Percentiles rank a stretch among this genome's conserved stretches.
Conservation (phyloP, 2,329 filamentous ascomycete species). For the Emmonsiellopsis sp. region DNA sequence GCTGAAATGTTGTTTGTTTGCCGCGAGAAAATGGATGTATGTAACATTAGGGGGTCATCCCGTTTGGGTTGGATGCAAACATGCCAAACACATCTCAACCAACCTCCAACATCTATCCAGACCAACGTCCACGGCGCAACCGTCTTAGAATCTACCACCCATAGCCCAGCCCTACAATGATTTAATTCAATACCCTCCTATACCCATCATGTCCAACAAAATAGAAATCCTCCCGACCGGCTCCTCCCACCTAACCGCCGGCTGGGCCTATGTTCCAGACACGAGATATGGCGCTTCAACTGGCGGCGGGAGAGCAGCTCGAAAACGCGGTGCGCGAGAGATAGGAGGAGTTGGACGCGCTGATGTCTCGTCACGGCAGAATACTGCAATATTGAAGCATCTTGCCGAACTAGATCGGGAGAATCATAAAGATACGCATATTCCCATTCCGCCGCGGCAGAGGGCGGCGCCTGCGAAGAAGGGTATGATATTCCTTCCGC, state of each 20-base stretch:
- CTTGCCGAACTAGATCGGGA: conserved; percentile 77
- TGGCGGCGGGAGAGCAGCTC: conserved; percentile 41
- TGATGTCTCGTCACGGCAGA: conserved; percentile 65
- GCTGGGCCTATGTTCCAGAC: conserved; percentile 89
- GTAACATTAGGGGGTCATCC: too few relatives aligned
- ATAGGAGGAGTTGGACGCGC: conserved; percentile 44
- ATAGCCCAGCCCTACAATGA: conserved; percentile 11
- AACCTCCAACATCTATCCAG: too few relatives aligned
- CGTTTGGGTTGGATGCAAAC: too few relatives aligned
- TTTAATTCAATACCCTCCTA: conserved; percentile 7
- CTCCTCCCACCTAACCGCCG: conserved; percentile 62
- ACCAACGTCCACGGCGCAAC: too few relatives aligned
- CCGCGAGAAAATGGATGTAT: too few relatives aligned
- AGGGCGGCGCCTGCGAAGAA: conserved; percentile 34
- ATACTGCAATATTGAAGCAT: conserved; percentile 71
- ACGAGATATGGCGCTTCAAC: conserved; percentile 51
- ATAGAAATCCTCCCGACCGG: conserved; percentile 70
- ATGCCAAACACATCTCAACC: too few relatives aligned
- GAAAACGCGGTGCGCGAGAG: conserved; percentile 64
- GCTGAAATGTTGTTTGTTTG: too few relatives aligned
- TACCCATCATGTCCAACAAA: conserved; percentile 50
- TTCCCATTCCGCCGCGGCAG: conserved; percentile 55
- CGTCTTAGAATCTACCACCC: too few relatives aligned
- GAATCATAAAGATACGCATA: conserved; percentile 62
- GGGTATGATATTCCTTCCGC: conserved; percentile 10